phyloP scores from a whole-genome alignment of 2,329 filamentous ascomycete species.

The Biscogniauxia mediterranea region DNA sequence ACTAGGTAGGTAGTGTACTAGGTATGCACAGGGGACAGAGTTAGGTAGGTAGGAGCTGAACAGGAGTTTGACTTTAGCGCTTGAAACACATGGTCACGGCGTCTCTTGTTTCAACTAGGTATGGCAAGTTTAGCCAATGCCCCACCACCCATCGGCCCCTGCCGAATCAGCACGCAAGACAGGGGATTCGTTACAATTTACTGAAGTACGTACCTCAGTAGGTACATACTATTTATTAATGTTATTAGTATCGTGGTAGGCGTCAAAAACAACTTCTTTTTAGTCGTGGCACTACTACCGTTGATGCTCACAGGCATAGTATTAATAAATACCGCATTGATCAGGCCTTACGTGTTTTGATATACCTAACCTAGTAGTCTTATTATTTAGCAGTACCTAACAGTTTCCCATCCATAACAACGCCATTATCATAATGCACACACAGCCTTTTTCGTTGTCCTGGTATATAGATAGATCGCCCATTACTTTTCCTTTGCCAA shows the following conservation, averaged over 20 bases:
- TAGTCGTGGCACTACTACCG: no score
- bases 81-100: slow-evolving; percentile 29
- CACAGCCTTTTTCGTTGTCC: not conserved
- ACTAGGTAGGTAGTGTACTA: no score
- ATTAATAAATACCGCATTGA: not conserved
- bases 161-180: slow-evolving; percentile 17
- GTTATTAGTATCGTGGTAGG: no score
- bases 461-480: not conserved
- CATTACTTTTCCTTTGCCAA: slow-evolving; percentile 60
- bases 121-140: slow-evolving; percentile 17
- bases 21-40: not conserved
- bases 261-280: no score
- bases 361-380: not conserved
- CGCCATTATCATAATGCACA: slow-evolving; percentile 16
- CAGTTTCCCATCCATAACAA: slow-evolving; percentile 21
- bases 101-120: slow-evolving; percentile 27
- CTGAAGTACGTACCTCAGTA: not conserved
- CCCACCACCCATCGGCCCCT: slow-evolving; percentile 18
- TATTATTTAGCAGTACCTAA: slow-evolving; percentile 21
- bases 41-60: not conserved
- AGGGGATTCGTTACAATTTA: not conserved
- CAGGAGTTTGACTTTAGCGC: not conserved
- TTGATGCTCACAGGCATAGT: slow-evolving; percentile 3
- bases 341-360: not conserved
- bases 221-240: no score